Base-by-base conservation (phyloP, 129 eudicot species). In the Tagetes patula region DNA sequence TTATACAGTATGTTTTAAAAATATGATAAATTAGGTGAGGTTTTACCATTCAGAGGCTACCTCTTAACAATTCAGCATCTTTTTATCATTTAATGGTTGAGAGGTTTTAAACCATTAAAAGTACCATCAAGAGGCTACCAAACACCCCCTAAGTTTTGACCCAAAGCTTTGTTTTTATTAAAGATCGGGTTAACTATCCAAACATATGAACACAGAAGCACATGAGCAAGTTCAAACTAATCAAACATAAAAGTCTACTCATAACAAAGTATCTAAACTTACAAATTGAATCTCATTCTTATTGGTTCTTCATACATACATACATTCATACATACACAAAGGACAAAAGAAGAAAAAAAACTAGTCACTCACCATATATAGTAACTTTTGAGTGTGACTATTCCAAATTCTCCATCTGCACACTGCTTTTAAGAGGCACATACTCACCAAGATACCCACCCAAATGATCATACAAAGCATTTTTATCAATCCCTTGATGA, bases 381-480 rank as follows among this genome's bases (percentile, higher is more conserved):
- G 45, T 48, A 2, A 54, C 42, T 8, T 47, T 12, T 5, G 2
- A 11, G 43, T 48, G 61, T 79, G 14, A 67, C 12, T 65, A 77
- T 85, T 71, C 98, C 81, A 92, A 76, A 68, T 83, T 85, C 54
- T 92, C 98, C 96, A 92, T 83, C 87, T 92, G 98, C 85, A 92
- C 77, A 79, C 83, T 89, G 94, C 98, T 92, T 81, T 92, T 92
- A 3, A 92, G 89, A 31, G 98, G 98, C 81, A 92, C 98, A 75
- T 89, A 89, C 59, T 92, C 98, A 6, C 97, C 97, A 40, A 92
- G 90, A 75, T 90, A 90, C 0, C 96, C 96, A 71, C 94, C 96
- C 70, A 90, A 91, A 80, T 90, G 96, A 85, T 90, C 96, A 74
- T 85, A 86, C 74, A 87, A 73, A 6, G 89, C 96, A 42, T 76